These are phyloP conservation scores for Pythium utonaiense DNA, from an alignment of 352 stramenopile genomes.

Conservation along the genomic window DNA sequence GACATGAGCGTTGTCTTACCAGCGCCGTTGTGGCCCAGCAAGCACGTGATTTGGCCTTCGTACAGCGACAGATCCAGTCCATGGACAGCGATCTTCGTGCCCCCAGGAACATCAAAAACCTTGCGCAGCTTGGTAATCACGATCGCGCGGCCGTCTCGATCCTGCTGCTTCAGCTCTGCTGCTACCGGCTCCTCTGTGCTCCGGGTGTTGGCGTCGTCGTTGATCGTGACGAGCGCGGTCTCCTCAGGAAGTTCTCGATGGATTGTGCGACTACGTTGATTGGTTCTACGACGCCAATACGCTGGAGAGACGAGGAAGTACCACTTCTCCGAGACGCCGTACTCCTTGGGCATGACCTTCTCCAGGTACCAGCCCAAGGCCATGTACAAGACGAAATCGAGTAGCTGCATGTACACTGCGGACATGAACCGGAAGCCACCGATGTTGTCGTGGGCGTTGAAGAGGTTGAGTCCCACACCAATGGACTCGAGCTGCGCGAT, in stretches of 20 bases:
- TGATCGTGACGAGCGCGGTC: not conserved
- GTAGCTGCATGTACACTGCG: slow-evolving; percentile 80
- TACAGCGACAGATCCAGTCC: slow-evolving; percentile 86
- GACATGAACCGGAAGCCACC: slow-evolving; percentile 53
- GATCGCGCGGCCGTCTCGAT: slow-evolving; percentile 47
- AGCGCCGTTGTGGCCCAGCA: slow-evolving; percentile 95
- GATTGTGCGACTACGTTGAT: slow-evolving; percentile 21
- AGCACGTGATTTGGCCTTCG: slow-evolving; percentile 91
- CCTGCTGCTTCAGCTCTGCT: slow-evolving; percentile 46
- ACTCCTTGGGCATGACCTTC: slow-evolving; percentile 91
- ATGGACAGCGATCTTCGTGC: slow-evolving; percentile 86
- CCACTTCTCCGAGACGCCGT: slow-evolving; percentile 83
- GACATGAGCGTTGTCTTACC: slow-evolving; percentile 89
- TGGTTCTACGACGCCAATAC: slow-evolving; percentile 58
- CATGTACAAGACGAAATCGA: slow-evolving; percentile 88
- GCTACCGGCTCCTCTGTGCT: slow-evolving; percentile 28
- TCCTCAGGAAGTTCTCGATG: slow-evolving; percentile 35
- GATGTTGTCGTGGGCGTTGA: slow-evolving; percentile 36
- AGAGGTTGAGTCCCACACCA: slow-evolving; percentile 33
- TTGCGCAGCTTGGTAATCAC: slow-evolving; percentile 66
- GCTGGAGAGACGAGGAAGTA: slow-evolving; percentile 82
- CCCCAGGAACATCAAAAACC: slow-evolving; percentile 60
- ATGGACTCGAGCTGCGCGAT: slow-evolving; percentile 59
- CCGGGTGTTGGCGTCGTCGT: not conserved
- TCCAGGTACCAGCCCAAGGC: slow-evolving; percentile 89